These are phyloP conservation scores for Venturia oleaginea DNA, from an alignment of 2,329 filamentous ascomycete species.

Conservation along the genomic window DNA sequence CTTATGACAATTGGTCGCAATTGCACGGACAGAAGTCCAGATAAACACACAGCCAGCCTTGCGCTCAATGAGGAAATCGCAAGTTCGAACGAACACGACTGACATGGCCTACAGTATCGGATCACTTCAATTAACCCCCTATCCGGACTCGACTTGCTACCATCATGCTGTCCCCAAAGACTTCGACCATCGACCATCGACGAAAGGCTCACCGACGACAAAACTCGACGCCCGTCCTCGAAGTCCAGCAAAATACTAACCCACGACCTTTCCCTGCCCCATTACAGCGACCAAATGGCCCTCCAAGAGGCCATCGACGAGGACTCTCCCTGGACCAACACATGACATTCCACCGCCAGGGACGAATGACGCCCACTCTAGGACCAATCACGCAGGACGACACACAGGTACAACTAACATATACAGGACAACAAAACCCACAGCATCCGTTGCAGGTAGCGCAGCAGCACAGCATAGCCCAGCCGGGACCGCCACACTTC, in stretches of 20 bases:
- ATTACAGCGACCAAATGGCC: slow-evolving; percentile 39
- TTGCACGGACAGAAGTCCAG: not conserved
- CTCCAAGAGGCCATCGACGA: slow-evolving; percentile 54
- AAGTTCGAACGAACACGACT: slow-evolving; percentile 12
- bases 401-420: slow-evolving; percentile 39
- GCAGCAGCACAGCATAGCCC: slow-evolving; percentile 78
- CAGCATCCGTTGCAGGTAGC: slow-evolving; percentile 83
- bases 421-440: slow-evolving; percentile 37
- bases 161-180: slow-evolving; percentile 65
- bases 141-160: slow-evolving; percentile 63
- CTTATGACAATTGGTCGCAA: not conserved
- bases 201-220: slow-evolving; percentile 75
- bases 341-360: slow-evolving; percentile 48
- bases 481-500: slow-evolving; percentile 47
- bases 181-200: slow-evolving; percentile 63
- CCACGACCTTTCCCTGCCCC: slow-evolving; percentile 53
- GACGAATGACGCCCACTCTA: slow-evolving; percentile 21
- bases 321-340: slow-evolving; percentile 76
- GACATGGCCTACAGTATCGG: slow-evolving; percentile 32
- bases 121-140: slow-evolving; percentile 27
- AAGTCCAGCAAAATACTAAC: slow-evolving; percentile 50
- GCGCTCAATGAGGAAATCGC: not conserved
- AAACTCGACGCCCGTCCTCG: slow-evolving; percentile 75
- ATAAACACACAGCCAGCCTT: not conserved
- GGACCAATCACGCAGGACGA: slow-evolving; percentile 37